These are phyloP conservation scores for Phialemonium atrogriseum DNA, from an alignment of 2,329 filamentous ascomycete genomes.

Conservation along the genomic window DNA sequence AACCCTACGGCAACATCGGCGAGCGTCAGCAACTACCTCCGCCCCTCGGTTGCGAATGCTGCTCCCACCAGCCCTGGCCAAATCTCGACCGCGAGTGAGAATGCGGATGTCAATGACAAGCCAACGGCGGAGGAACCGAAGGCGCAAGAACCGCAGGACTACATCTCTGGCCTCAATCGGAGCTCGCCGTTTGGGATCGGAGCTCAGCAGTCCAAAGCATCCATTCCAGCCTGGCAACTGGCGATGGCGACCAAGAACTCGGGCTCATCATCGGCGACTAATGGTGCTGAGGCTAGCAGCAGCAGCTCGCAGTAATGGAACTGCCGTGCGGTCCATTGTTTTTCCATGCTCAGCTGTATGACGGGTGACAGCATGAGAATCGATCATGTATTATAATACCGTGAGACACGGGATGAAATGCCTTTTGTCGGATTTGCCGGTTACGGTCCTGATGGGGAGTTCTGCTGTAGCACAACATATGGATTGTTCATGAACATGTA, in stretches of 20 bases:
- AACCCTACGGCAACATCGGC: constrained; percentile 21
- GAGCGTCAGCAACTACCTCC: constrained; percentile 19
- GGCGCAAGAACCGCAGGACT: constrained; percentile 21
- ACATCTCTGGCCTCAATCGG: constrained; percentile 24
- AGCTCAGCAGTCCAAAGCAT: constrained; percentile 46
- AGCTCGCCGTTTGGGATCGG: constrained; percentile 41
- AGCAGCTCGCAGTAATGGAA: constrained; percentile 8
- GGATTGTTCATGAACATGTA: too few species aligned
- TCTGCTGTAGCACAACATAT: too few species aligned
- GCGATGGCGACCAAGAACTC: constrained; percentile 50
- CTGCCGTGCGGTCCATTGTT: too few species aligned
- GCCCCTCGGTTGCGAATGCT: constrained; percentile 16
- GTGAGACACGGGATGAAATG: too few species aligned
- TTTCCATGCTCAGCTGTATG: too few species aligned
- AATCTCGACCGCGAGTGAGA: constrained; percentile 14
- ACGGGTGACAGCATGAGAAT: neutral
- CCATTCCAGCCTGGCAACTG: constrained; percentile 76
- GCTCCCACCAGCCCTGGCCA: constrained; percentile 13
- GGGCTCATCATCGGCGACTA: constrained; percentile 6
- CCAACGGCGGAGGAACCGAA: constrained; percentile 21
- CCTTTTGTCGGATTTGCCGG: too few species aligned
- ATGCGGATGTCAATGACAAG: constrained; percentile 18
- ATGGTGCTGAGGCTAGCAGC: constrained; percentile 6
- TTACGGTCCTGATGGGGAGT: too few species aligned
- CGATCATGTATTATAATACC: too few species aligned